Evolutionary conservation across 352 stramenopile genomes (phyloP).

Genomic region (Globisporangium carolinianum): DNA sequence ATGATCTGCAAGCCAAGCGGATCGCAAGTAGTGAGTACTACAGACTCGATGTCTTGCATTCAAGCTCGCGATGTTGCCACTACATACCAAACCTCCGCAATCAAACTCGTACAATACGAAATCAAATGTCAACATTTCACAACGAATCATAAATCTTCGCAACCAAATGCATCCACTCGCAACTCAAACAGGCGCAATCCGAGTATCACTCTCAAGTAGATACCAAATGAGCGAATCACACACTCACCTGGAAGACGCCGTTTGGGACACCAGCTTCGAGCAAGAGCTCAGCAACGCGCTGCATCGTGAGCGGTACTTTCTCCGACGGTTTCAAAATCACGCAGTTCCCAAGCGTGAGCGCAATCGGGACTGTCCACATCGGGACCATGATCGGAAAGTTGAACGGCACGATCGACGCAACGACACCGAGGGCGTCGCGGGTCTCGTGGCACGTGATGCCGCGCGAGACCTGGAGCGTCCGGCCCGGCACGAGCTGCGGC

Average conservation of each 20-base stretch:
- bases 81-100: too few species aligned
- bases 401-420: conserved; percentile 93
- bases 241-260: conserved; percentile 93
- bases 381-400: conserved; percentile 98
- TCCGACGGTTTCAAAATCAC: conserved; percentile 97
- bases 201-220: too few species aligned
- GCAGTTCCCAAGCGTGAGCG: conserved; percentile 94
- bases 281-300: conserved; percentile 81
- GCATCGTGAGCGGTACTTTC: conserved; percentile 94
- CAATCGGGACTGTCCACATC: conserved; percentile 97
- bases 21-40: too few species aligned
- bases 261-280: conserved; percentile 89
- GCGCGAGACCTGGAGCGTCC: conserved; percentile 75
- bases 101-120: too few species aligned
- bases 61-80: too few species aligned
- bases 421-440: conserved; percentile 89
- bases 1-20: conserved; percentile 63
- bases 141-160: too few species aligned
- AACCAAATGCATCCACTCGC: too few species aligned
- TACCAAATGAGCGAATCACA: neutral
- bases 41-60: neutral
- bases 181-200: too few species aligned
- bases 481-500: conserved; percentile 89
- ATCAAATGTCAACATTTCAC: too few species aligned
- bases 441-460: conserved; percentile 93